Evolutionary conservation across 2,329 filamentous ascomycete species (phyloP).

Genomic region (Sporothrix dimorphospora): DNA sequence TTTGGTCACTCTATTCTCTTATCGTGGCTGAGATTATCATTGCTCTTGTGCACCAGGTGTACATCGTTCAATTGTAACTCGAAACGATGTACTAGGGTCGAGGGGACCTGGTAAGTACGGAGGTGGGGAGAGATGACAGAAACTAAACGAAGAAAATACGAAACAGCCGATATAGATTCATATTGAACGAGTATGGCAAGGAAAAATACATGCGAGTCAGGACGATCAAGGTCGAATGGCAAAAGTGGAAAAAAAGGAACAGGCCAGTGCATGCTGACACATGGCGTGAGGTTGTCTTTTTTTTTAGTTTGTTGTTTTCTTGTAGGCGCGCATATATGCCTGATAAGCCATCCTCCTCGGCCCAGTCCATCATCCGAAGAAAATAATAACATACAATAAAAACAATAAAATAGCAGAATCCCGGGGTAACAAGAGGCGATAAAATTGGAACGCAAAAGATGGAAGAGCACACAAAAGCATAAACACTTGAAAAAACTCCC

Average conservation of each 20-base stretch:
- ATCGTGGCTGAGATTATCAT: too few species aligned
- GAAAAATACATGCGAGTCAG: not conserved
- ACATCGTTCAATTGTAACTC: too few species aligned
- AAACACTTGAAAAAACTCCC: not conserved
- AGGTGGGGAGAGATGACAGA: too few species aligned
- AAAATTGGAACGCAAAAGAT: not conserved
- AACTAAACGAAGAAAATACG: too few species aligned
- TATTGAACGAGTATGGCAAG: not conserved
- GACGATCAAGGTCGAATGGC: not conserved
- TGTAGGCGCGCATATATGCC: not conserved
- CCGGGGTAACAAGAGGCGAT: not conserved
- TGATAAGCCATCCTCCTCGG: not conserved
- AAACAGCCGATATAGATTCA: too few species aligned
- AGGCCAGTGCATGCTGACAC: not conserved
- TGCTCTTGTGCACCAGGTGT: too few species aligned
- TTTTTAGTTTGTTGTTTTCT: conserved; percentile 13
- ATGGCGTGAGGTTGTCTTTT: not conserved
- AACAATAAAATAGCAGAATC: not conserved
- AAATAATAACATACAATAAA: not conserved
- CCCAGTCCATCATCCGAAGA: not conserved
- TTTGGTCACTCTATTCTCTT: too few species aligned
- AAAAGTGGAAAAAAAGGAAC: not conserved
- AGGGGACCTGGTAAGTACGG: too few species aligned
- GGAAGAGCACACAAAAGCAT: not conserved
- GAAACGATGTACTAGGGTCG: too few species aligned